These are phyloP conservation scores for Artemisia annua DNA, from an alignment of 129 eudicot species.

Conservation along the genomic window DNA sequence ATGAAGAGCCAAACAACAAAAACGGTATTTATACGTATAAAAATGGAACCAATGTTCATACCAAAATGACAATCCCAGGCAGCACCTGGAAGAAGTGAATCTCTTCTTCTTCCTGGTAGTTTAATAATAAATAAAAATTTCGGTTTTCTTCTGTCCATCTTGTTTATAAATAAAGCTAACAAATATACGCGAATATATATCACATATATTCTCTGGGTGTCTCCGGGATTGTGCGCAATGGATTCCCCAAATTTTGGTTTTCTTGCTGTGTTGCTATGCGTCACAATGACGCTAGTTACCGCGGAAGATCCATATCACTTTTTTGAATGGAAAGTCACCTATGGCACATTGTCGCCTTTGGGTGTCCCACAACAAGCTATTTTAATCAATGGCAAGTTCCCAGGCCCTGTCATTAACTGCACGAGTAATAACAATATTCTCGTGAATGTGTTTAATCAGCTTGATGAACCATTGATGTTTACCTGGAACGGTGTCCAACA, in stretches of 20 bases:
- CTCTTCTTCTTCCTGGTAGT: conserved; percentile 44
- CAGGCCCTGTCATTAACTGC: conserved; percentile 76
- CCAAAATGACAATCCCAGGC: conserved; percentile 37
- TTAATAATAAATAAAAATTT: not conserved
- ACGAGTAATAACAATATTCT: conserved; percentile 85
- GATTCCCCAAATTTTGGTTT: conserved; percentile 33
- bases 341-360: conserved; percentile 68
- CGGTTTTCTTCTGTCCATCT: conserved; percentile 14
- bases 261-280: conserved; percentile 35
- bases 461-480: conserved; percentile 79
- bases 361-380: conserved; percentile 83
- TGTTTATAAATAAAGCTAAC: conserved; percentile 6
- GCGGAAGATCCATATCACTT: conserved; percentile 76
- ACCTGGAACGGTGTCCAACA: conserved; percentile 86
- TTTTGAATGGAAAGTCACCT: conserved; percentile 70
- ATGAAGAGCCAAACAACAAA: conserved; percentile 24
- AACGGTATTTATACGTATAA: conserved; percentile 29
- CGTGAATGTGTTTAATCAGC: conserved; percentile 66
- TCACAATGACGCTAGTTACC: conserved; percentile 26
- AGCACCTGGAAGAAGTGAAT: conserved; percentile 45
- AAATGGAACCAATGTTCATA: conserved; percentile 8
- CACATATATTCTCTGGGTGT: conserved; percentile 33
- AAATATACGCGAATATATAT: not conserved
- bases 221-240: conserved; percentile 42
- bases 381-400: conserved; percentile 68